phyloP scores from a whole-genome alignment of 306 rosid genomes.

The Prosopis cineraria region DNA sequence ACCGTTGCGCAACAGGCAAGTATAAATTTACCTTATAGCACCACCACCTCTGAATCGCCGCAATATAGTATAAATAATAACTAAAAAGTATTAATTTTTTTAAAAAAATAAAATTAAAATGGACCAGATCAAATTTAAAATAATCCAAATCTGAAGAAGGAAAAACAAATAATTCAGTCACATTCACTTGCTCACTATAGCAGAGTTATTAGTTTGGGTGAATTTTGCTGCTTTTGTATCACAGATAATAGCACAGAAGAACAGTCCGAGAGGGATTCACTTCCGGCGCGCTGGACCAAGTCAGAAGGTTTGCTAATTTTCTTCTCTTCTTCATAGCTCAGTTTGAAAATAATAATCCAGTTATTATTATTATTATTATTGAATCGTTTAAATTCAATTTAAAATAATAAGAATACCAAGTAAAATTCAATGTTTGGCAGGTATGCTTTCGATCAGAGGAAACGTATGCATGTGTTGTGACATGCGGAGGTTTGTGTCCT shows the following conservation, averaged over 20 bases:
- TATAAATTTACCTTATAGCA: too few relatives aligned
- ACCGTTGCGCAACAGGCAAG: conserved; percentile 55
- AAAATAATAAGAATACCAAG: too few relatives aligned
- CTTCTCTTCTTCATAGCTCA: background rate
- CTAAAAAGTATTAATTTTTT: too few relatives aligned
- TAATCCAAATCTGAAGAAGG: too few relatives aligned
- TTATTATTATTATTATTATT: background rate
- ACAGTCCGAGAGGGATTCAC: conserved; percentile 49
- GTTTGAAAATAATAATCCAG: background rate
- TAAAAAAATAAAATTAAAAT: too few relatives aligned
- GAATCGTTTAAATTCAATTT: too few relatives aligned
- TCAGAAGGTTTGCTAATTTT: conserved; percentile 40
- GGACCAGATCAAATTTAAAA: too few relatives aligned
- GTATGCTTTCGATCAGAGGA: conserved; percentile 60
- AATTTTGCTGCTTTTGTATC: background rate
- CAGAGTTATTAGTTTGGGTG: too few relatives aligned
- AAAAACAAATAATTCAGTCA: too few relatives aligned
- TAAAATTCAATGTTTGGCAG: conserved; percentile 44
- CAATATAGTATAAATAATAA: too few relatives aligned
- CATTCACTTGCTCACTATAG: background rate
- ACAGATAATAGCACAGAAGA: conserved; percentile 44
- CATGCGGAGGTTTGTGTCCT: conserved; percentile 67
- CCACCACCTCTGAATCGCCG: too few relatives aligned
- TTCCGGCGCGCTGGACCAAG: conserved; percentile 54
- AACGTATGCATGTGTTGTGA: conserved; percentile 56